Conservation (phyloP, 495 filamentous ascomycete genomes). For the Pseudoneurospora amorphoporcata region DNA sequence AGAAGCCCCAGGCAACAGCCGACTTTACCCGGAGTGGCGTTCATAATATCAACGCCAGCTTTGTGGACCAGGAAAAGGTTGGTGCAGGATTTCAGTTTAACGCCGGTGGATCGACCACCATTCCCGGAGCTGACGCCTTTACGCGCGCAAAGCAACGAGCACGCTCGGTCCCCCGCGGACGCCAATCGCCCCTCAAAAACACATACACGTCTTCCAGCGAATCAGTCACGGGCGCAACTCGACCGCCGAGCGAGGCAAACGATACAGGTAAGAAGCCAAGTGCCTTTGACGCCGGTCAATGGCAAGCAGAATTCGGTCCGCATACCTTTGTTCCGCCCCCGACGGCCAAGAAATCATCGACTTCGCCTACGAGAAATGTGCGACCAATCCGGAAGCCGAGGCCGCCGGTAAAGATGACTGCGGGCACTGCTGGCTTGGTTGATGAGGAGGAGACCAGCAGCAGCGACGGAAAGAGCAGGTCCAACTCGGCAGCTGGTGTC, state of each 20-base stretch:
- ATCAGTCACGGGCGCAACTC: slow-evolving; percentile 1
- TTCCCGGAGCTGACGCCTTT: slow-evolving; percentile 18
- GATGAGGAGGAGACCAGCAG: slow-evolving; percentile 33
- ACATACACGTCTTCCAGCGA: slow-evolving; percentile 9
- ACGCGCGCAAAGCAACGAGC: slow-evolving; percentile 23
- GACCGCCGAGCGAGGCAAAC: slow-evolving; percentile 1
- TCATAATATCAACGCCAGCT: slow-evolving; percentile 67
- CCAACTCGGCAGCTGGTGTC: slow-evolving; percentile 5
- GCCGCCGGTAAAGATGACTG: slow-evolving; percentile 34
- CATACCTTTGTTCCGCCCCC: slow-evolving; percentile 44
- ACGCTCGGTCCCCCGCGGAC: slow-evolving; percentile 25
- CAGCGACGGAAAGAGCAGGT: slow-evolving; percentile 20
- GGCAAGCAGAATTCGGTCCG: slow-evolving; percentile 54
- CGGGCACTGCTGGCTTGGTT: slow-evolving; percentile 35
- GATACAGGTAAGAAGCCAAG: slow-evolving; percentile 6
- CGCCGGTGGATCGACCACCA: slow-evolving; percentile 22
- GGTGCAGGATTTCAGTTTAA: slow-evolving; percentile 29
- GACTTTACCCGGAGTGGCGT: slow-evolving; percentile 48
- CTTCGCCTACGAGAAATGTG: slow-evolving; percentile 28
- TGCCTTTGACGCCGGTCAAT: slow-evolving; percentile 55
- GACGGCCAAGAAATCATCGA: slow-evolving; percentile 15
- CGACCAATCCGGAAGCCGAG: slow-evolving; percentile 27
- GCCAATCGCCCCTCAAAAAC: slow-evolving; percentile 20
- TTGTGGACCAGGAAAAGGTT: slow-evolving; percentile 29
- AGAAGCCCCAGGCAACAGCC: slow-evolving; percentile 12